A percentile compares a stretch with the other conserved stretches of the same genome.
These are phyloP conservation scores for Dryas drummondii DNA, from an alignment of 306 rosid genomes.

Conservation along the genomic window DNA sequence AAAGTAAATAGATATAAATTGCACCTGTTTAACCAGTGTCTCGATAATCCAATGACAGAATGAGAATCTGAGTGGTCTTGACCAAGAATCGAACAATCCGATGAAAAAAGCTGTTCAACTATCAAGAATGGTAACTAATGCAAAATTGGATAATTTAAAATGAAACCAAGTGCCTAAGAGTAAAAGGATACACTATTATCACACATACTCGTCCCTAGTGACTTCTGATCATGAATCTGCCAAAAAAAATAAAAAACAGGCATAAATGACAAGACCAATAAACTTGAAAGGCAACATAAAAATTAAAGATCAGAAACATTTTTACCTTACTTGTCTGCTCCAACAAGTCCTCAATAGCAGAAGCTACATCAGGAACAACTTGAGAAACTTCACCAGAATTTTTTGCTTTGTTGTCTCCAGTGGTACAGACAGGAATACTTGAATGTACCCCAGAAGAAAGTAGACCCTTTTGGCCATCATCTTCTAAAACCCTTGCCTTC, in stretches of 20 bases:
- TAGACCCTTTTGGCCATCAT: slow-evolving; percentile 36
- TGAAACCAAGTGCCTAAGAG: neutral
- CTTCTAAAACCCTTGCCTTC: slow-evolving; percentile 70
- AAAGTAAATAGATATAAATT: neutral
- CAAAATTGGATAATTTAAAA: slow-evolving; percentile 22
- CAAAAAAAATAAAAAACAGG: slow-evolving; percentile 18
- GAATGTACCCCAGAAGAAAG: slow-evolving; percentile 36
- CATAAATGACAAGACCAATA: slow-evolving; percentile 28
- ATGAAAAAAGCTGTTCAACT: slow-evolving; percentile 53
- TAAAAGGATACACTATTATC: slow-evolving; percentile 68
- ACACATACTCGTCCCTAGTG: slow-evolving; percentile 54
- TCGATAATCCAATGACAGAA: slow-evolving; percentile 61
- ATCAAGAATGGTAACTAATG: slow-evolving; percentile 50
- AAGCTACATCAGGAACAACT: slow-evolving; percentile 89
- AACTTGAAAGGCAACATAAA: slow-evolving; percentile 17
- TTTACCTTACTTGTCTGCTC: slow-evolving; percentile 94
- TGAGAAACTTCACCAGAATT: slow-evolving; percentile 36
- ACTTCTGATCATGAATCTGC: slow-evolving; percentile 77
- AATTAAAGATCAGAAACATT: slow-evolving; percentile 27
- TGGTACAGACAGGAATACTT: slow-evolving; percentile 34
- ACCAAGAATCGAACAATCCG: slow-evolving; percentile 55
- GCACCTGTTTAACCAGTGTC: slow-evolving; percentile 79
- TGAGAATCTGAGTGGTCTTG: slow-evolving; percentile 60
- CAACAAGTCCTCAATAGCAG: slow-evolving; percentile 92
- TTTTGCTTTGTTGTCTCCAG: slow-evolving; percentile 40